A percentile compares a stretch with the other conserved stretches of the same genome.
These are phyloP conservation scores for Retiboletus fuscus DNA, from an alignment of 1,284 basidiomycete species.

Conservation along the genomic window DNA sequence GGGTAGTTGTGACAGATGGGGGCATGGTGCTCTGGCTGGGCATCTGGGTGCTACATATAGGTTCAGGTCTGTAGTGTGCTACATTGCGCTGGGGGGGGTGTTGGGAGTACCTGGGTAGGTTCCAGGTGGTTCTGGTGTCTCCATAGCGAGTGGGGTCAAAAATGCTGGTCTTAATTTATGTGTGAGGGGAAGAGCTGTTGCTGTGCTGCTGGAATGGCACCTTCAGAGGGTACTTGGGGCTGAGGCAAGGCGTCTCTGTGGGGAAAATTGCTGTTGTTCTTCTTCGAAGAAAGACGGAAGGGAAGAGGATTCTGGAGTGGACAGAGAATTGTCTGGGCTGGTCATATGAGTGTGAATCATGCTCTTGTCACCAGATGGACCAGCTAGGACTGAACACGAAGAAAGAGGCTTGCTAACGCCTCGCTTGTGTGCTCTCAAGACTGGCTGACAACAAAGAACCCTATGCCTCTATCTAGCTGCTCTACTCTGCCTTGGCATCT, in stretches of 20 bases:
- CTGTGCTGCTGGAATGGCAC: not conserved
- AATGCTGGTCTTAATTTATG: not conserved
- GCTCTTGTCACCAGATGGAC: slow-evolving; percentile 7
- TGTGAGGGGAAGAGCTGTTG: not conserved
- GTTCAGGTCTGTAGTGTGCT: too few species aligned
- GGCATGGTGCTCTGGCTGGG: too few species aligned
- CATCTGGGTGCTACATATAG: too few species aligned
- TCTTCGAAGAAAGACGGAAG: not conserved
- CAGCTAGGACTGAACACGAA: too few species aligned
- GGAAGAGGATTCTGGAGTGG: not conserved
- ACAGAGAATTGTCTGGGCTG: not conserved
- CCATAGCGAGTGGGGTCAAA: not conserved
- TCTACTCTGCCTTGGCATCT: too few species aligned
- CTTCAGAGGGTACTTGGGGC: not conserved
- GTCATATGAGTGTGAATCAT: not conserved
- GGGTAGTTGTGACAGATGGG: too few species aligned
- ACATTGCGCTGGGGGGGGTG: too few species aligned
- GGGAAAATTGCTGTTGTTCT: not conserved
- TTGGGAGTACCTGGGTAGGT: not conserved
- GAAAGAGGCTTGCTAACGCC: too few species aligned
- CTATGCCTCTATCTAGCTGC: too few species aligned
- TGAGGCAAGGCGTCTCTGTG: not conserved
- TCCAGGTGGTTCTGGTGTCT: not conserved
- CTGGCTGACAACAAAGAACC: too few species aligned
- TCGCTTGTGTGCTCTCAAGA: too few species aligned